A percentile compares a stretch with the other conserved stretches of the same genome.
phyloP scores from a whole-genome alignment of 1,139 yeast species.

The Debaryomycetaceae sp. region DNA sequence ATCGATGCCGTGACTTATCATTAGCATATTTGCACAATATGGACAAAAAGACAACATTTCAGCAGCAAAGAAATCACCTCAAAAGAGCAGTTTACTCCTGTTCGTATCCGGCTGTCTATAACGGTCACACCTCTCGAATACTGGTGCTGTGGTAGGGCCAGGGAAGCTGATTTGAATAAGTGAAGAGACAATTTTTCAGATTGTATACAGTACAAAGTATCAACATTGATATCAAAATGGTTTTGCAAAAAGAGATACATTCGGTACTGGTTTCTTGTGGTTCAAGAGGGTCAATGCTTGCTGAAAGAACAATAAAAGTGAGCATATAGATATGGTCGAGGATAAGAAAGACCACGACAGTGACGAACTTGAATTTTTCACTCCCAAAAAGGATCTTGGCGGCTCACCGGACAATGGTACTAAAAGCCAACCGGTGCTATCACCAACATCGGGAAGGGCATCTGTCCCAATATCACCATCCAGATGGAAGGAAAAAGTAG shows the following conservation, averaged over 20 bases:
- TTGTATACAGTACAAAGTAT: not conserved
- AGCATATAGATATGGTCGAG: not conserved
- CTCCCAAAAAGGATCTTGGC: not conserved
- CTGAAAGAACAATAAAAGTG: no score
- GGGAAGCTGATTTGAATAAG: no score
- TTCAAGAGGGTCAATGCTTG: no score
- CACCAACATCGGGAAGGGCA: not conserved
- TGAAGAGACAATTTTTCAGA: not conserved
- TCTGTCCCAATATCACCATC: not conserved
- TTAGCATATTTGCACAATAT: constrained; percentile 84
- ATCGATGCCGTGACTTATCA: constrained; percentile 43
- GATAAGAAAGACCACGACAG: not conserved
- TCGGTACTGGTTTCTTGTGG: not conserved
- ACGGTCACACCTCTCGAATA: no score
- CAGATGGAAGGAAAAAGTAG: not conserved
- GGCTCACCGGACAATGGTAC: not conserved
- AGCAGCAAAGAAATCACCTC: no score
- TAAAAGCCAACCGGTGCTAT: not conserved
- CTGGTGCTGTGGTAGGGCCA: no score
- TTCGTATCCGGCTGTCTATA: no score
- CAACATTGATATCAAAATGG: not conserved
- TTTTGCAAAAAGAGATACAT: not conserved
- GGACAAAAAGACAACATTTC: constrained; percentile 91
- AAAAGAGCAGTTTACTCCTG: no score
- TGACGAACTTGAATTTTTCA: not conserved